Percentiles rank a stretch among this genome's conserved stretches.
Conservation (phyloP, 768 basidiomycete species). For the Lactarius pseudohatsudake region DNA sequence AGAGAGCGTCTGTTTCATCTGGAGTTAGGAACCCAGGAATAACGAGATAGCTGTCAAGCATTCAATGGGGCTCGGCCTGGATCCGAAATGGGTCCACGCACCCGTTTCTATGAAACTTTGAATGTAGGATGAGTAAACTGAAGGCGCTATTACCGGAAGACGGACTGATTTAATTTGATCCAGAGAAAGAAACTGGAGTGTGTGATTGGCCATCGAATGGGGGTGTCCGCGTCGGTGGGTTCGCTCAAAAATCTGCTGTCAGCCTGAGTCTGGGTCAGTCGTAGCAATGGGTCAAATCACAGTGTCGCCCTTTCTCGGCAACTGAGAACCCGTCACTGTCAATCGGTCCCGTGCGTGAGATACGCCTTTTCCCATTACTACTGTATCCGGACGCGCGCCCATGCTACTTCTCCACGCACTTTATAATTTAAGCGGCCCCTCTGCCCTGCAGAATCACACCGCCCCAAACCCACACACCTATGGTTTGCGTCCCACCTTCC, state of each 20-base stretch:
- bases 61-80: neutral
- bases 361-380: neutral
- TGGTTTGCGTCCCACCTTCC: constrained; percentile 5
- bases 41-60: constrained; percentile 64
- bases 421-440: neutral
- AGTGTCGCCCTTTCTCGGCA: neutral
- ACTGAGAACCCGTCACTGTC: neutral
- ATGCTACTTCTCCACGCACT: neutral
- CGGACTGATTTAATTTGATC: constrained; percentile 21
- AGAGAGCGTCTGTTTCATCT: constrained; percentile 59
- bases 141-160: neutral
- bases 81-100: constrained; percentile 33
- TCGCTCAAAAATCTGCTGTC: neutral
- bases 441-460: neutral
- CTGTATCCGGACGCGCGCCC: neutral
- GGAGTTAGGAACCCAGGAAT: constrained; percentile 67
- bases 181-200: constrained; percentile 5
- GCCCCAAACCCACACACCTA: neutral
- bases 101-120: constrained; percentile 62
- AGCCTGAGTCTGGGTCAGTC: neutral
- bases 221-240: neutral
- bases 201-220: neutral
- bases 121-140: neutral
- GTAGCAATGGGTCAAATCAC: neutral
- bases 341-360: neutral